phyloP scores from a whole-genome alignment of 768 basidiomycete genomes.

The Megacollybia marginata region DNA sequence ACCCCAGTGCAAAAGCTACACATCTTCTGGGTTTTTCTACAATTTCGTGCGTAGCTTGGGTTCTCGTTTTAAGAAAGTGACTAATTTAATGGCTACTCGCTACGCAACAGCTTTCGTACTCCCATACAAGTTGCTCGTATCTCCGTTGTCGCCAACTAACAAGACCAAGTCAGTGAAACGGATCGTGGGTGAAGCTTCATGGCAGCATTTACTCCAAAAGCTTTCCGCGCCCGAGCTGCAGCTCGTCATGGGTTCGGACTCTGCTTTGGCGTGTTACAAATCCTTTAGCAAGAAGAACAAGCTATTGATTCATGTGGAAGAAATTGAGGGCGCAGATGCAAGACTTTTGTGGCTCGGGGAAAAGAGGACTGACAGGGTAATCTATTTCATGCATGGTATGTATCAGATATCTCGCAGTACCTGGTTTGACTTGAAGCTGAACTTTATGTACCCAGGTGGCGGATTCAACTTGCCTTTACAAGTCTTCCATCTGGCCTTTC shows the following conservation, averaged over 20 bases:
- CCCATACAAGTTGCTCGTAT: background rate
- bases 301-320: slow-evolving; percentile 16
- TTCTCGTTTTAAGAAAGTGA: too few relatives aligned
- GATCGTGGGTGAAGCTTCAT: background rate
- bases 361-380: slow-evolving; percentile 22
- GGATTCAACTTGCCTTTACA: slow-evolving; percentile 3
- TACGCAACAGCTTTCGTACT: background rate
- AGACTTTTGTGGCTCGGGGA: slow-evolving; percentile 26
- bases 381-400: slow-evolving; percentile 26
- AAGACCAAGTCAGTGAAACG: background rate
- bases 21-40: too few relatives aligned
- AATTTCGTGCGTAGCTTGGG: too few relatives aligned
- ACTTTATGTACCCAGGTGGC: slow-evolving; percentile 1
- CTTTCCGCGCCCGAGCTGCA: background rate
- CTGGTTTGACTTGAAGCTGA: background rate
- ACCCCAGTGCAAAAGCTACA: too few relatives aligned
- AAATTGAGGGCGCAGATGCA: slow-evolving; percentile 16
- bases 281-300: slow-evolving; percentile 15
- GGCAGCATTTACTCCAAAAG: background rate
- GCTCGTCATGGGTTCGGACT: background rate
- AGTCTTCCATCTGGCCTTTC: background rate
- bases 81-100: too few relatives aligned
- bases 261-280: slow-evolving; percentile 10
- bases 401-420: background rate
- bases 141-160: background rate